Evolutionary conservation across 2,329 filamentous ascomycete species (phyloP).

Genomic region (Colletotrichum filicis): DNA sequence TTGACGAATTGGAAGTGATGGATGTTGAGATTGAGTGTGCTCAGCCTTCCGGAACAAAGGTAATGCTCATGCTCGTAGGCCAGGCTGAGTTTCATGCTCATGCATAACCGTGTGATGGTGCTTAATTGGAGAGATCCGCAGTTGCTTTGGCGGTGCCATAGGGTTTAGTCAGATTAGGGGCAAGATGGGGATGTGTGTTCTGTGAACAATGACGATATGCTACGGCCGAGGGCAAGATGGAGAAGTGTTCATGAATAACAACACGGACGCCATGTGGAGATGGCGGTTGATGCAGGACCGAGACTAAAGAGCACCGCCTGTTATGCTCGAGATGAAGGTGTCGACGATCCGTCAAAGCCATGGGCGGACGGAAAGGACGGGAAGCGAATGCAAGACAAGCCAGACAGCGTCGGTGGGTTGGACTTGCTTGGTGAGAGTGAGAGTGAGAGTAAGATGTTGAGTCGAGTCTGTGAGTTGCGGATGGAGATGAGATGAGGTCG

Average conservation of each 20-base stretch:
- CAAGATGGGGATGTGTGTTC: not conserved
- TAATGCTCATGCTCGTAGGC: not conserved
- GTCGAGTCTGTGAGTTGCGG: conserved; percentile 8
- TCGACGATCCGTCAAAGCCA: conserved; percentile 17
- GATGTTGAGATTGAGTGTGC: conserved; percentile 18
- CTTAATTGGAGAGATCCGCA: not conserved
- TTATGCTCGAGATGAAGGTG: conserved; percentile 32
- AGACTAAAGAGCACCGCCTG: conserved; percentile 28
- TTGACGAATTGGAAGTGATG: conserved; percentile 18
- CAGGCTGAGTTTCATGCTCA: not conserved
- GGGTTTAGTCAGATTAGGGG: not conserved
- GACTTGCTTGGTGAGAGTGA: conserved; percentile 31
- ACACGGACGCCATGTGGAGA: conserved; percentile 23
- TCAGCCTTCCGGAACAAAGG: conserved; percentile 19
- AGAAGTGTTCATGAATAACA: not conserved
- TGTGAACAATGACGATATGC: conserved; percentile 20
- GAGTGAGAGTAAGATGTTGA: conserved; percentile 9
- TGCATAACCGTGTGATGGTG: not conserved
- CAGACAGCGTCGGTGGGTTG: conserved; percentile 27
- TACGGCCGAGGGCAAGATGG: not conserved
- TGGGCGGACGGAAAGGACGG: conserved; percentile 26
- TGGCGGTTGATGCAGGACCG: conserved; percentile 18
- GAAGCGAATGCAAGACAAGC: conserved; percentile 25
- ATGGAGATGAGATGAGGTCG: conserved; percentile 29
- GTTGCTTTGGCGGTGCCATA: conserved; percentile 1